phyloP scores from a whole-genome alignment of 805 yeast genomes.

The baker's yeast (Saccharomyces cerevisiae) region DNA sequence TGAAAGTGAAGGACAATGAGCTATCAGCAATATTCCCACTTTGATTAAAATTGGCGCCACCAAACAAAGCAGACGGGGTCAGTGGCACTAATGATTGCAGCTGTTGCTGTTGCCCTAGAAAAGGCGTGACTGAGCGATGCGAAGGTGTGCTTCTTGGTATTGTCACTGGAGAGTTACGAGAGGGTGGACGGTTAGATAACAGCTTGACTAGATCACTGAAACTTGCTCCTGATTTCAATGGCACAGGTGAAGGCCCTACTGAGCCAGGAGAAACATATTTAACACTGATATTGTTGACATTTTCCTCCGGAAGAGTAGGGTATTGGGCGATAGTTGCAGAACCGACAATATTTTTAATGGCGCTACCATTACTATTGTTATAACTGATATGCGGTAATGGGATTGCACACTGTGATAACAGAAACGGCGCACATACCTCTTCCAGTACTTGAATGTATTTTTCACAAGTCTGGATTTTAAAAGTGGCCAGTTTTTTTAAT shows the following conservation, averaged over 20 bases:
- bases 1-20: neutral
- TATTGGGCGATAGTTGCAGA: neutral
- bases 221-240: neutral
- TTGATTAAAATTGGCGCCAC: neutral
- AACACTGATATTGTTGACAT: neutral
- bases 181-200: neutral
- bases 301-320: neutral
- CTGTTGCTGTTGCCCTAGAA: neutral
- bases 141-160: neutral
- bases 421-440: slow-evolving; percentile 1
- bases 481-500: slow-evolving; percentile 1
- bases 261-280: neutral
- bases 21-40: neutral
- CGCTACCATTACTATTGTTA: neutral
- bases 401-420: neutral
- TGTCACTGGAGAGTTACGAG: neutral
- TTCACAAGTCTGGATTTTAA: slow-evolving; percentile 6
- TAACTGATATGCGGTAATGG: neutral
- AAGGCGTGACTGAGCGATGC: neutral
- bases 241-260: neutral
- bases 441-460: slow-evolving; percentile 7
- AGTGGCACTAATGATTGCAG: neutral
- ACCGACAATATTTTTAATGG: neutral
- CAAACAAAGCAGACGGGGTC: neutral
- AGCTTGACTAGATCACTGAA: neutral